phyloP scores from a whole-genome alignment of 805 yeast genomes.

The Saturnispora mendoncae region DNA sequence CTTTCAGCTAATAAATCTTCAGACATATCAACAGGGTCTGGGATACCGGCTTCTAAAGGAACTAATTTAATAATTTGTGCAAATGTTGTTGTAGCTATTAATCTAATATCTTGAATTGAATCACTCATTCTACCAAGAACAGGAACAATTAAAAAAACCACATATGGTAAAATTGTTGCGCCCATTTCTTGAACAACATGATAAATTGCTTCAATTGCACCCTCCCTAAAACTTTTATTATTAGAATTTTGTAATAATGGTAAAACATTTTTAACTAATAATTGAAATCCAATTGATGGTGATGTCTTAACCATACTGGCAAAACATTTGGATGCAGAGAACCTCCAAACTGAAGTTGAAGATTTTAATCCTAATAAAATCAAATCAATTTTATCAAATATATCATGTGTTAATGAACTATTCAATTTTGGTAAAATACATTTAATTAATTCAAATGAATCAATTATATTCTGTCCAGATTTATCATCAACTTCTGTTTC shows the following conservation, averaged over 20 bases:
- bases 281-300: slow-evolving; percentile 67
- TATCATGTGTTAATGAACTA: slow-evolving; percentile 36
- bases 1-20: slow-evolving; percentile 75
- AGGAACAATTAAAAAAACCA: slow-evolving; percentile 92
- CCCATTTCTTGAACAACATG: slow-evolving; percentile 85
- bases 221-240: slow-evolving; percentile 68
- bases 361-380: slow-evolving; percentile 51
- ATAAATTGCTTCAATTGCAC: slow-evolving; percentile 85
- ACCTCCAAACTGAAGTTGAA: slow-evolving; percentile 73
- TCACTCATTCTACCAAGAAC: slow-evolving; percentile 98
- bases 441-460: slow-evolving; percentile 73
- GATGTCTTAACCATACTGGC: slow-evolving; percentile 66
- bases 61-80: slow-evolving; percentile 93
- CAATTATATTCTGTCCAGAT: slow-evolving; percentile 74
- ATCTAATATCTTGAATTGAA: slow-evolving; percentile 77
- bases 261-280: slow-evolving; percentile 64
- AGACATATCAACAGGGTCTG: slow-evolving; percentile 91
- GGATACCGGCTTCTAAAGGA: slow-evolving; percentile 95
- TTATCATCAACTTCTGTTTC: slow-evolving; percentile 31
- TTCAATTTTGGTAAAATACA: slow-evolving; percentile 62
- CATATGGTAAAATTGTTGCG: slow-evolving; percentile 80
- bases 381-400: slow-evolving; percentile 46
- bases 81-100: slow-evolving; percentile 89
- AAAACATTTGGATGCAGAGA: slow-evolving; percentile 82
- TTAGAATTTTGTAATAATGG: slow-evolving; percentile 78